phyloP scores from a whole-genome alignment of 306 rosid species.

The Inga leiocalycina region DNA sequence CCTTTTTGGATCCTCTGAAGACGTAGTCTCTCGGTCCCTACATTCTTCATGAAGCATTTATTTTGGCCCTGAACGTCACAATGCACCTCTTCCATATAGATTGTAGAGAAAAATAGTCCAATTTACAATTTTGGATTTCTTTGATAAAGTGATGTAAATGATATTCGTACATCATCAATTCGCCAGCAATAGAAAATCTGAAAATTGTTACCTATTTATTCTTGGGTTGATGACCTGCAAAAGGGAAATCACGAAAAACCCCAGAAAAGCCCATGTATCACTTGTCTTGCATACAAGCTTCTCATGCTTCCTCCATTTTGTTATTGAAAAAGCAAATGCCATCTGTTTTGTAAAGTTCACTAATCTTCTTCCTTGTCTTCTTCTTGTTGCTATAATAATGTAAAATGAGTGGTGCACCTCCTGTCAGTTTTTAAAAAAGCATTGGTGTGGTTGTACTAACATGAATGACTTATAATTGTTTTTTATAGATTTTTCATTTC shows the following conservation, averaged over 20 bases:
- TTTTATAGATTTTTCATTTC: neutral
- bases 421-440: neutral
- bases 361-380: constrained; percentile 3
- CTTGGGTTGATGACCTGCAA: neutral
- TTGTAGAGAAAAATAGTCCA: neutral
- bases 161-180: neutral
- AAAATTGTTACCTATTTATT: neutral
- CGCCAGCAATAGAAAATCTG: neutral
- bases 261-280: neutral
- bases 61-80: neutral
- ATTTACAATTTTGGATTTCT: constrained; percentile 13
- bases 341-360: constrained; percentile 3
- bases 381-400: neutral
- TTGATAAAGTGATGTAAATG: constrained; percentile 13
- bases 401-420: neutral
- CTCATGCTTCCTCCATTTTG: neutral
- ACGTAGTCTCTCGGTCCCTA: neutral
- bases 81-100: neutral
- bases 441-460: neutral
- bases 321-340: neutral
- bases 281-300: constrained; percentile 9
- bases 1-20: neutral
- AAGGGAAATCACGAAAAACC: neutral
- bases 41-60: neutral
- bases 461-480: neutral